These are phyloP conservation scores for Suillus brevipes DNA, from an alignment of 768 basidiomycete species.

Conservation along the genomic window DNA sequence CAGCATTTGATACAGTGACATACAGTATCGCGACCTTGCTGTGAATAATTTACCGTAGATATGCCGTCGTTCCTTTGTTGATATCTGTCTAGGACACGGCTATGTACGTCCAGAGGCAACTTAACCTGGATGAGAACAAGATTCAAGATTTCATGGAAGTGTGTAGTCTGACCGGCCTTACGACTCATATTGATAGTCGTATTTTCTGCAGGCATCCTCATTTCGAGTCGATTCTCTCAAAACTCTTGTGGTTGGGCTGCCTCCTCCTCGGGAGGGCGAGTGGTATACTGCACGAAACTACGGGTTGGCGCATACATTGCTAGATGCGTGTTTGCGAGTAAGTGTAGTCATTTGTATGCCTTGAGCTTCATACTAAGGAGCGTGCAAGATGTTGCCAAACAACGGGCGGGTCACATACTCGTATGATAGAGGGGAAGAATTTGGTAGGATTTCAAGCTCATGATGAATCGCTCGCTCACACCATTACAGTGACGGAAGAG, in stretches of 20 bases:
- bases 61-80: not conserved
- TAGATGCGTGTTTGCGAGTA: conserved; percentile 39
- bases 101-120: conserved; percentile 43
- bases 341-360: not conserved
- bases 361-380: not conserved
- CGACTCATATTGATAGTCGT: not conserved
- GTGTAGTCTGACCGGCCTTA: not conserved
- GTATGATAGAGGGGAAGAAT: conserved; percentile 20
- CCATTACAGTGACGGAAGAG: conserved; percentile 31
- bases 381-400: conserved; percentile 44
- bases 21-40: conserved; percentile 43
- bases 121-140: conserved; percentile 38
- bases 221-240: conserved; percentile 41
- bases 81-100: conserved; percentile 39
- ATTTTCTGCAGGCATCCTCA: conserved; percentile 35
- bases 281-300: conserved; percentile 43
- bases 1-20: not conserved
- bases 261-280: conserved; percentile 36
- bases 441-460: conserved; percentile 16
- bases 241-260: conserved; percentile 46
- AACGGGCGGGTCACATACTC: conserved; percentile 33
- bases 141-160: conserved; percentile 51
- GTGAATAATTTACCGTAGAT: conserved; percentile 22
- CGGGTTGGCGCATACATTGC: conserved; percentile 42
- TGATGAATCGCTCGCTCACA: conserved; percentile 6